Conservation (phyloP, 2,329 filamentous ascomycete species). For the Botryotinia calthae region DNA sequence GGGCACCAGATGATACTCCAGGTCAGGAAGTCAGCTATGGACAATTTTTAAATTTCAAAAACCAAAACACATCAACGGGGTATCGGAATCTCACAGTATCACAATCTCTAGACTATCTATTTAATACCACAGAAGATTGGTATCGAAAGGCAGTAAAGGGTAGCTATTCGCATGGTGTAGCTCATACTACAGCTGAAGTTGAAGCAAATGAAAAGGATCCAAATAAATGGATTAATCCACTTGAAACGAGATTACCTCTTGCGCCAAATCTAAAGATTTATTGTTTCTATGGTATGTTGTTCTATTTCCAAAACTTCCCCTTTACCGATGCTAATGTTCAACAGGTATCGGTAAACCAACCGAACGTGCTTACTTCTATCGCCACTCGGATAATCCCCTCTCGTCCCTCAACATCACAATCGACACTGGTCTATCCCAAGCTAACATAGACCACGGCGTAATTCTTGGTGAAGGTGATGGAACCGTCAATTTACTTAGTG, state of each 20-base stretch:
- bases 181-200: constrained; percentile 74
- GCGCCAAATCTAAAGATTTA: constrained; percentile 92
- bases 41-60: constrained; percentile 80
- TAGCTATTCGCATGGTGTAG: constrained; percentile 86
- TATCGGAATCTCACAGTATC: constrained; percentile 77
- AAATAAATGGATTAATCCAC: constrained; percentile 89
- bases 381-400: constrained; percentile 60
- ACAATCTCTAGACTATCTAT: constrained; percentile 73
- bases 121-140: constrained; percentile 79
- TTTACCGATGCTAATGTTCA: constrained; percentile 11
- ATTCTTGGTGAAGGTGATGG: constrained; percentile 94
- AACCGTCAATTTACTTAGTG: constrained; percentile 87
- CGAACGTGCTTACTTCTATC: constrained; percentile 90
- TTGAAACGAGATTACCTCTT: constrained; percentile 81
- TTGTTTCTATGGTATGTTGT: constrained; percentile 77
- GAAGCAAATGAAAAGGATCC: constrained; percentile 75
- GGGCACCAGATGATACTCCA: constrained; percentile 82
- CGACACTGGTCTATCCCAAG: constrained; percentile 60
- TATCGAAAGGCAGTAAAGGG: constrained; percentile 69
- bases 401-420: constrained; percentile 72
- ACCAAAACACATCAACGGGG: constrained; percentile 61
- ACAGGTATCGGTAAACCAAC: constrained; percentile 80
- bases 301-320: not conserved
- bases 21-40: constrained; percentile 74
- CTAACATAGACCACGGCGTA: constrained; percentile 78